phyloP scores from a whole-genome alignment of 495 filamentous ascomycete genomes.

The Monascus purpureus region DNA sequence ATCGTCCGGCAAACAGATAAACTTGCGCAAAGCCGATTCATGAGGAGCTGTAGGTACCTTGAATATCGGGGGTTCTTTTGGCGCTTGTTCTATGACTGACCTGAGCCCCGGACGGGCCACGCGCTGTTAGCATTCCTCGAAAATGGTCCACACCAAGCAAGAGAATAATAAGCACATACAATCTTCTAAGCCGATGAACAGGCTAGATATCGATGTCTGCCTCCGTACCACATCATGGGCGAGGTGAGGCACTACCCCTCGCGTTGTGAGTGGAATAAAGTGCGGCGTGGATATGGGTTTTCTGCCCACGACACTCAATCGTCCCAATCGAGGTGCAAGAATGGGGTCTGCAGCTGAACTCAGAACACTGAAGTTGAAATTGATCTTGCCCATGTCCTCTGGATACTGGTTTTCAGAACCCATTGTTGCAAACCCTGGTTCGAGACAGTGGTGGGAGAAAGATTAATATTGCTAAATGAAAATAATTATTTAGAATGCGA shows the following conservation, averaged over 20 bases:
- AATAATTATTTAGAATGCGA: no score
- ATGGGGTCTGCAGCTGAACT: slow-evolving; percentile 10
- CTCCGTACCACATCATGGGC: slow-evolving; percentile 67
- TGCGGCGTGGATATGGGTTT: slow-evolving; percentile 62
- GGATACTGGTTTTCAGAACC: slow-evolving; percentile 7
- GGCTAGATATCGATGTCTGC: slow-evolving; percentile 47
- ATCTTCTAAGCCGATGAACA: slow-evolving; percentile 83
- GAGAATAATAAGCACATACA: slow-evolving; percentile 44
- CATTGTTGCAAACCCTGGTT: slow-evolving; percentile 14
- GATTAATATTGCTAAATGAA: no score
- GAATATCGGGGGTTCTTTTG: slow-evolving; percentile 39
- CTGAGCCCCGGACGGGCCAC: slow-evolving; percentile 20
- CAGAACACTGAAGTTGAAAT: slow-evolving; percentile 20
- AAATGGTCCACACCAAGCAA: no score
- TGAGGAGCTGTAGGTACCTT: slow-evolving; percentile 21
- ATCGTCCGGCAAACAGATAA: slow-evolving; percentile 45
- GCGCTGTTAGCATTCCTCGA: slow-evolving; percentile 11
- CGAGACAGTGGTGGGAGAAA: slow-evolving; percentile 5
- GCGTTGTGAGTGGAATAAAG: slow-evolving; percentile 63
- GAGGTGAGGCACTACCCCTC: slow-evolving; percentile 74
- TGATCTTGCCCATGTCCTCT: slow-evolving; percentile 7
- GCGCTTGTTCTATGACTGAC: slow-evolving; percentile 64
- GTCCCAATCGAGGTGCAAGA: slow-evolving; percentile 44
- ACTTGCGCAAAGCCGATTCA: slow-evolving; percentile 51
- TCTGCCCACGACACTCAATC: slow-evolving; percentile 43